These are phyloP conservation scores for Coemansia sp. DNA, from an alignment of 192 early-diverging fungal species.

Conservation along the genomic window DNA sequence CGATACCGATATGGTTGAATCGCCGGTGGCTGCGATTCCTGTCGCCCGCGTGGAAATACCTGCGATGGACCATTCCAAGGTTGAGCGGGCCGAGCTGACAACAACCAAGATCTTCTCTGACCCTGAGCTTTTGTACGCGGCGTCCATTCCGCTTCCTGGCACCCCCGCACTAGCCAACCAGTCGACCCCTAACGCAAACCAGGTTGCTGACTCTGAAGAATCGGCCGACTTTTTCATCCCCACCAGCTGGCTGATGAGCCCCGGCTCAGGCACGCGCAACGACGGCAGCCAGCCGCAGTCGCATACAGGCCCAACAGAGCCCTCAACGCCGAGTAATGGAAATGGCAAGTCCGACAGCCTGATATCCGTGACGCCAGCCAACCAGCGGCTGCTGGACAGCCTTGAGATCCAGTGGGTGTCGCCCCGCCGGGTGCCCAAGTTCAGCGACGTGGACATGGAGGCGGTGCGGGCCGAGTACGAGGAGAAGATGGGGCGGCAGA, in stretches of 20 bases:
- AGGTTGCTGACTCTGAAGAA: neutral
- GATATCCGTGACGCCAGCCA: constrained; percentile 48
- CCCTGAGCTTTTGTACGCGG: constrained; percentile 36
- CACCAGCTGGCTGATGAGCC: constrained; percentile 51
- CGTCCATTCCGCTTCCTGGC: constrained; percentile 43
- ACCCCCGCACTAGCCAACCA: constrained; percentile 32
- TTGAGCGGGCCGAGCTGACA: constrained; percentile 19
- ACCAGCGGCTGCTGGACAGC: constrained; percentile 47
- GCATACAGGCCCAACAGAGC: neutral
- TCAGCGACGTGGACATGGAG: constrained; percentile 45
- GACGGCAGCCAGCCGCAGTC: constrained; percentile 4
- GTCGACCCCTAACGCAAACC: constrained; percentile 12
- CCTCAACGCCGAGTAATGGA: constrained; percentile 1
- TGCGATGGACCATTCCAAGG: neutral
- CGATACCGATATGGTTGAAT: neutral
- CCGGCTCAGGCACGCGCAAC: constrained; percentile 15
- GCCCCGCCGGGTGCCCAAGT: constrained; percentile 50
- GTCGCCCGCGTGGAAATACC: constrained; percentile 5
- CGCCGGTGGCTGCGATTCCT: neutral
- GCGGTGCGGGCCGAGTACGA: constrained; percentile 24
- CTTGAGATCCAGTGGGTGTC: constrained; percentile 51
- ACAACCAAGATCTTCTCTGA: constrained; percentile 46
- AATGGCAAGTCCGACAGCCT: constrained; percentile 15
- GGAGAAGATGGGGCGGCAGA: constrained; percentile 28
- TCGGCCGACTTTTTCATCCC: constrained; percentile 44